Conservation (phyloP, 2,329 filamentous ascomycete genomes). For the Apiospora marii region DNA sequence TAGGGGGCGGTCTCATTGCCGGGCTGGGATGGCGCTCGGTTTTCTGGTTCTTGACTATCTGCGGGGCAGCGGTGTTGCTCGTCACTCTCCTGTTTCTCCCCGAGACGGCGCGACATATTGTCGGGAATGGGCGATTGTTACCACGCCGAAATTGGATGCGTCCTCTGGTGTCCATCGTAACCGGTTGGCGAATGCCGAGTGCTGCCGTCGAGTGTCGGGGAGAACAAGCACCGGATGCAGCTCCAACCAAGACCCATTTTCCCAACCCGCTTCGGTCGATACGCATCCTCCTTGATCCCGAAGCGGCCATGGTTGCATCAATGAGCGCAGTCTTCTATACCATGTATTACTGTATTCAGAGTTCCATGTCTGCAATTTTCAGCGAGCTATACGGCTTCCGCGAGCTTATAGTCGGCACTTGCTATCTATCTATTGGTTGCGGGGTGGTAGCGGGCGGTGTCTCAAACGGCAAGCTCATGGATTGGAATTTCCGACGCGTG, state of each 20-base stretch:
- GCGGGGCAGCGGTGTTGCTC: background rate
- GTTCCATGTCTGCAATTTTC: constrained; percentile 27
- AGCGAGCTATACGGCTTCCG: constrained; percentile 33
- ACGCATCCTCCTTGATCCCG: constrained; percentile 28
- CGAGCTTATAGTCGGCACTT: constrained; percentile 53
- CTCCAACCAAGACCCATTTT: background rate
- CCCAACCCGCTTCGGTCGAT: constrained; percentile 29
- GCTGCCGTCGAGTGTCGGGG: background rate
- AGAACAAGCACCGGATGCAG: background rate
- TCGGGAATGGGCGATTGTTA: background rate
- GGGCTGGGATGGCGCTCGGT: background rate
- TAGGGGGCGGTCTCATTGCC: background rate
- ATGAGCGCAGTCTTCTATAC: constrained; percentile 26
- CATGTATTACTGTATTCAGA: constrained; percentile 27
- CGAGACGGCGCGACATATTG: background rate
- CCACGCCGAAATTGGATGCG: background rate
- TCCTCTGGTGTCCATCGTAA: background rate
- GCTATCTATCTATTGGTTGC: constrained; percentile 47
- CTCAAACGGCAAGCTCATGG: constrained; percentile 55
- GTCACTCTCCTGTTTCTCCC: background rate
- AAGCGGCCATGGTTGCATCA: constrained; percentile 29
- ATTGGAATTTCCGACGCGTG: constrained; percentile 61
- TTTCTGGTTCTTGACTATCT: background rate
- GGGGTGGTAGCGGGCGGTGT: constrained; percentile 43
- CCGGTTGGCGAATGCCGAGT: background rate